Base-by-base conservation (phyloP, 345 rosid species). In the Eucalyptus erythrocorys region DNA sequence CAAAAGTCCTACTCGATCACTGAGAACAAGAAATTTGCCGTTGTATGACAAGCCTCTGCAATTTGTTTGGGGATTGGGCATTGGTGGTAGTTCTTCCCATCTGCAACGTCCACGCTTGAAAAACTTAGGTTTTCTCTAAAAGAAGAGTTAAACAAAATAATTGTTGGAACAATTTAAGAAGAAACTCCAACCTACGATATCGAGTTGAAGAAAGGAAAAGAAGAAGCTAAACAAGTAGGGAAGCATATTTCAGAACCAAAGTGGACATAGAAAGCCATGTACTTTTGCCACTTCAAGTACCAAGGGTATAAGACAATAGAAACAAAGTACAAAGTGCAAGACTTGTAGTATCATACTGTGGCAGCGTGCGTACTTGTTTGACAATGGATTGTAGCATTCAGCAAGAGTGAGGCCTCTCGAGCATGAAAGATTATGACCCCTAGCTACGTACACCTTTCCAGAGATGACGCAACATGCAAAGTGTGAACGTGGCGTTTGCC, bases 361-460 rank as follows among this genome's bases (percentile, higher is more conserved):
- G 71, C 37, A 13, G 37, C n/a, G n/a, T 13, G 89, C 87, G 6
- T 93, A 95, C 99, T 90, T 92, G 88, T 96, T 95, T 15, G 87
- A 89, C 43, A 92, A 89, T 48, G 97, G 96, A 94, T 97, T 97
- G 93, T 97, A 97, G 91, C 93, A 96, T 91, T 97, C 97, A 19
- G 97, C 94, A 93, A 95, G 93, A 40, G 93, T 76, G 90, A 94
- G 93, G 64, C 97, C 98, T 43, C 91, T 91, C 10, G 92, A 87
- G 88, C 85, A 92, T 13, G 95, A 90, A 15, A 88, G 86, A 93
- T 95, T 95, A 86, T 95, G 94, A 26, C 98, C 98, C 45, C 97
- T 97, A 48, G 97, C 96, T 85, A 96, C 98, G 92, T 94, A 97
- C 88, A 97, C 96, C 92, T 95, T 97, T 59, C 96, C 97, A 48